Percentiles rank a stretch among this genome's conserved stretches.
Conservation (phyloP, 192 early-diverging fungal genomes). For the Funneliformis geosporum region DNA sequence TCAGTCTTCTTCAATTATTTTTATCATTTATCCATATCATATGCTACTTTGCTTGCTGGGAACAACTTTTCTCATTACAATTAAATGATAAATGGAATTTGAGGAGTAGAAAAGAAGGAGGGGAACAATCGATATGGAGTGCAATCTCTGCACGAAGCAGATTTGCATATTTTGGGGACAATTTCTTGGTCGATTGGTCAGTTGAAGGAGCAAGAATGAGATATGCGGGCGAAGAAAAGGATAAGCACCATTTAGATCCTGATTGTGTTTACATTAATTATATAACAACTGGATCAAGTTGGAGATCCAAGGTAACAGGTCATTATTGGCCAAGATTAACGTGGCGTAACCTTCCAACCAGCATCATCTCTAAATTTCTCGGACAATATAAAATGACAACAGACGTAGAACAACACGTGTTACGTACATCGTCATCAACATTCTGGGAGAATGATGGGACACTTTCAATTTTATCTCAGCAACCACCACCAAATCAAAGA, state of each 20-base stretch:
- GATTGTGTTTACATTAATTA: slow-evolving; percentile 31
- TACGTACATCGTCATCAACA: slow-evolving; percentile 26
- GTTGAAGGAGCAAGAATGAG: slow-evolving; percentile 28
- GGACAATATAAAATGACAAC: slow-evolving; percentile 22
- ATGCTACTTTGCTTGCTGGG: slow-evolving; percentile 19
- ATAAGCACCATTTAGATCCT: slow-evolving; percentile 18
- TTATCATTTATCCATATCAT: slow-evolving; percentile 16
- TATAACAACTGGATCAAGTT: slow-evolving; percentile 1
- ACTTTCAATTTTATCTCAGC: background rate
- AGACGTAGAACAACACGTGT: slow-evolving; percentile 26
- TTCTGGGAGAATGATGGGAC: slow-evolving; percentile 32
- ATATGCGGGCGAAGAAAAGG: slow-evolving; percentile 18
- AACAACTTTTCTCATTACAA: slow-evolving; percentile 1
- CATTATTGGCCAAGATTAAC: slow-evolving; percentile 28
- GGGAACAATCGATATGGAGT: slow-evolving; percentile 21
- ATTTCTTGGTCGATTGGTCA: slow-evolving; percentile 31
- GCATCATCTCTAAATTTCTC: slow-evolving; percentile 5
- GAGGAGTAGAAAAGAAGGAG: background rate
- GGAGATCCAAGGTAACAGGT: slow-evolving; percentile 27
- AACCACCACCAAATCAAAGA: slow-evolving; percentile 25
- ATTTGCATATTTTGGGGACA: slow-evolving; percentile 25
- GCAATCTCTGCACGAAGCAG: slow-evolving; percentile 21
- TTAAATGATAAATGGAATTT: slow-evolving; percentile 30
- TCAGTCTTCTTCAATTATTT: slow-evolving; percentile 13
- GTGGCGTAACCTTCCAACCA: background rate